Conservation (phyloP, 2,329 filamentous ascomycete genomes). For the Scorias spongiosa region DNA sequence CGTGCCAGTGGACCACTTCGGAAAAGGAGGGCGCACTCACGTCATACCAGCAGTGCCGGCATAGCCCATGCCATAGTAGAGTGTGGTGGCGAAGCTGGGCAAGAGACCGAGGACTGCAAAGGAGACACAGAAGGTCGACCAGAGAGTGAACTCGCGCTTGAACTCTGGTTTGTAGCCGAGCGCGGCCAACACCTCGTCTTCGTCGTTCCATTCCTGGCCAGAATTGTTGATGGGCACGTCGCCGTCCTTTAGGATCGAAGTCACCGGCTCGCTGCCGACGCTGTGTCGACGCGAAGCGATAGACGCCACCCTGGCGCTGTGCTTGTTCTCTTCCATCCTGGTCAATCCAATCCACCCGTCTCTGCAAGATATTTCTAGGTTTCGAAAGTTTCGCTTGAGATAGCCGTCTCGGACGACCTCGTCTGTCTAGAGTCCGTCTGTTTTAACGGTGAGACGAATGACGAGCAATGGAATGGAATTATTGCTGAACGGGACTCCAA, state of each 20-base stretch:
- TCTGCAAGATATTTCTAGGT: no score
- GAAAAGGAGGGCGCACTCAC: neutral
- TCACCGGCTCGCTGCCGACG: conserved; percentile 36
- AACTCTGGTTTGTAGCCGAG: conserved; percentile 50
- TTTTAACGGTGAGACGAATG: no score
- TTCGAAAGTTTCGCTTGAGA: no score
- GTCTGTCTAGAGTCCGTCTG: no score
- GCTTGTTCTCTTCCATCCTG: conserved; percentile 3
- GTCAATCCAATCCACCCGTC: no score
- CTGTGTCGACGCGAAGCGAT: conserved; percentile 15
- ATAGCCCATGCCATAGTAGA: conserved; percentile 52
- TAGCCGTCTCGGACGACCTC: no score
- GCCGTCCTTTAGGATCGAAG: conserved; percentile 33
- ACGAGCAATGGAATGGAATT: no score
- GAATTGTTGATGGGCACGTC: conserved; percentile 32
- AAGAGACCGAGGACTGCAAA: conserved; percentile 59
- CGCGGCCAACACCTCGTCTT: conserved; percentile 47
- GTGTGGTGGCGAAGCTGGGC: conserved; percentile 55
- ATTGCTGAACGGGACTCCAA: no score
- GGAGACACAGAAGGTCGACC: conserved; percentile 59
- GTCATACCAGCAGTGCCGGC: conserved; percentile 41
- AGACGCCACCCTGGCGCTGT: conserved; percentile 7
- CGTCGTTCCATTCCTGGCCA: conserved; percentile 31
- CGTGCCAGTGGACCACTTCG: no score
- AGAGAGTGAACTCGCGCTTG: conserved; percentile 57